phyloP scores from a whole-genome alignment of 805 yeast genomes.

The Zygosaccharomyces bailii region DNA sequence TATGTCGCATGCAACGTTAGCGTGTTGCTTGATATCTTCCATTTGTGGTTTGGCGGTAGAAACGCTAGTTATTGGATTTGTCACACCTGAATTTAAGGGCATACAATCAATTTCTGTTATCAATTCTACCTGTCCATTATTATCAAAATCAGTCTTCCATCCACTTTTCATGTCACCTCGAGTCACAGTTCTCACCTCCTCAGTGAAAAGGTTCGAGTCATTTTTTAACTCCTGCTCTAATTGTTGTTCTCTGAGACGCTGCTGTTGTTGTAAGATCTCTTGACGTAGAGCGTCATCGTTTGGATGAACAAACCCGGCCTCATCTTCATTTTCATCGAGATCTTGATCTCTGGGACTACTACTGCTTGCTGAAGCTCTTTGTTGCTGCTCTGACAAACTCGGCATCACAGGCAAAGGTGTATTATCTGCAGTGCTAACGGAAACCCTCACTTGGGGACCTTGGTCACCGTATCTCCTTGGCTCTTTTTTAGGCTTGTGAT shows the following conservation, averaged over 20 bases:
- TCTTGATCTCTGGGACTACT: constrained; percentile 31
- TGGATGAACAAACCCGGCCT: constrained; percentile 34
- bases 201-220: constrained; percentile 51
- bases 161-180: constrained; percentile 84
- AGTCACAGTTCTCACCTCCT: constrained; percentile 69
- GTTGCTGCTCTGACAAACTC: constrained; percentile 4
- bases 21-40: constrained; percentile 30
- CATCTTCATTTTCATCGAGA: constrained; percentile 31
- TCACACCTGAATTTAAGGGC: constrained; percentile 52
- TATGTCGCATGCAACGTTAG: constrained; percentile 70
- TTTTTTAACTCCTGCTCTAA: constrained; percentile 33
- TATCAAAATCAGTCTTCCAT: constrained; percentile 90
- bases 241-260: constrained; percentile 31
- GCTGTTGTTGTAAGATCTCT: constrained; percentile 34
- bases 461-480: constrained; percentile 39
- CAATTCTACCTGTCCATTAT: constrained; percentile 74
- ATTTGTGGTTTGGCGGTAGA: constrained; percentile 39
- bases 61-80: constrained; percentile 43
- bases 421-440: constrained; percentile 35
- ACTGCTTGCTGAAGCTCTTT: constrained; percentile 15
- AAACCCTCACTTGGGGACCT: constrained; percentile 38
- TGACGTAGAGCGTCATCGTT: constrained; percentile 38
- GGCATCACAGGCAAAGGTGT: constrained; percentile 20
- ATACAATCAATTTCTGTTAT: constrained; percentile 66
- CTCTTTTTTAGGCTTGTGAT: constrained; percentile 39